phyloP scores from a whole-genome alignment of 148 eudicot species.

The Arctostaphylos glauca region DNA sequence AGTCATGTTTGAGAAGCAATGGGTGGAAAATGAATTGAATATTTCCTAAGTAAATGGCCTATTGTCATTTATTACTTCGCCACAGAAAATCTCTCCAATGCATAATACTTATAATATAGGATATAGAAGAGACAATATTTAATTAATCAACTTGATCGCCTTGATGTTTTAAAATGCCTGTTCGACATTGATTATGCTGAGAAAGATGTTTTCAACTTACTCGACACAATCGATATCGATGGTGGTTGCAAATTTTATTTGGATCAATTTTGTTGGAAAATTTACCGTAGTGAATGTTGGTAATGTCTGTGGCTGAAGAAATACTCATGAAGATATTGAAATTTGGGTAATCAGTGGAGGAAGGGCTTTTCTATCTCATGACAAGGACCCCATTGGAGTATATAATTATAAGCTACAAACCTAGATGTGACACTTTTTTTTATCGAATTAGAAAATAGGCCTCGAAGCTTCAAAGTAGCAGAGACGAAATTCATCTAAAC shows the following conservation, averaged over 20 bases:
- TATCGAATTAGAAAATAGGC: background rate
- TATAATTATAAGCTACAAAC: background rate
- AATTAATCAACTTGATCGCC: background rate
- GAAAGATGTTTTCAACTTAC: background rate
- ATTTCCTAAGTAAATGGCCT: no score
- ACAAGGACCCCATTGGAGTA: slow-evolving; percentile 13
- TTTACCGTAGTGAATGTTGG: slow-evolving; percentile 3
- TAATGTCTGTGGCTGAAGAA: slow-evolving; percentile 4
- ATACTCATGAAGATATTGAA: slow-evolving; percentile 20
- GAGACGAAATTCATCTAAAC: background rate
- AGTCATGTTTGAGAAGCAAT: no score
- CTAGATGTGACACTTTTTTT: background rate
- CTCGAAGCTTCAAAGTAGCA: background rate
- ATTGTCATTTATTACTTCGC: background rate
- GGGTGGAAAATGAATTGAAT: no score
- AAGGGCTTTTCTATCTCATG: slow-evolving; percentile 8
- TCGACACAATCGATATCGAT: background rate
- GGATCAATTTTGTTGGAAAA: no score
- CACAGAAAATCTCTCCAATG: background rate
- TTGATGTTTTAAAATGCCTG: background rate
- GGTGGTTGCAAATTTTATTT: slow-evolving; percentile 2
- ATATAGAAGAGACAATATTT: background rate
- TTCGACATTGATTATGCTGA: background rate
- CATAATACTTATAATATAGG: background rate
- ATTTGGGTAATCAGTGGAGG: slow-evolving; percentile 7